These are phyloP conservation scores for Aotearoamyces nothofagi DNA, from an alignment of 2,329 filamentous ascomycete genomes.

Conservation along the genomic window DNA sequence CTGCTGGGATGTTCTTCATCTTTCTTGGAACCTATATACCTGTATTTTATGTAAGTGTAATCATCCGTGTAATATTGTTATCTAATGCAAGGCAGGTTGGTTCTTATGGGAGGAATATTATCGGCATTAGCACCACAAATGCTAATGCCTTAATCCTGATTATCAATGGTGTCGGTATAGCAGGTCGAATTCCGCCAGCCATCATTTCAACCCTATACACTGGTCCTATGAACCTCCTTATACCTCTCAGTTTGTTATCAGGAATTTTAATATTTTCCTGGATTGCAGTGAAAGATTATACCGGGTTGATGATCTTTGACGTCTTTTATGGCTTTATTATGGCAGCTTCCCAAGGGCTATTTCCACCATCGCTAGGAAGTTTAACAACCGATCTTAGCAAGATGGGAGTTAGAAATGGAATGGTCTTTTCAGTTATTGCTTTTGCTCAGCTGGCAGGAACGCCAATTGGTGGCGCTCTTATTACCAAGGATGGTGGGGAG, in stretches of 20 bases:
- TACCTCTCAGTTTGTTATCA: constrained; percentile 24
- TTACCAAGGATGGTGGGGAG: constrained; percentile 6
- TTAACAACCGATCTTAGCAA: constrained; percentile 34
- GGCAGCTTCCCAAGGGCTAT: constrained; percentile 31
- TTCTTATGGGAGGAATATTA: constrained; percentile 23
- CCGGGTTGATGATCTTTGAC: constrained; percentile 30
- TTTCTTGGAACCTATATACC: constrained; percentile 5
- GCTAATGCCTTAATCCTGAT: constrained; percentile 33
- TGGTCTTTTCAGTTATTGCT: constrained; percentile 40
- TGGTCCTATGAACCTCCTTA: constrained; percentile 34
- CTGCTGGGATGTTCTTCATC: constrained; percentile 20
- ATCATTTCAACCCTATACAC: constrained; percentile 28
- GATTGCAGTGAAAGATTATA: constrained; percentile 26
- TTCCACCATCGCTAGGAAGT: constrained; percentile 30
- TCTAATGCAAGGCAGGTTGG: too few relatives aligned
- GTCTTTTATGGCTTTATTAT: constrained; percentile 32
- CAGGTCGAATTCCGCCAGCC: constrained; percentile 31
- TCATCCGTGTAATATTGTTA: too few relatives aligned
- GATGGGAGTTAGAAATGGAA: constrained; percentile 39
- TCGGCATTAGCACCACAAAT: constrained; percentile 21
- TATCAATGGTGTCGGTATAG: constrained; percentile 33
- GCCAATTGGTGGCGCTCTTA: constrained; percentile 14
- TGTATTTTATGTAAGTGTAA: not conserved
- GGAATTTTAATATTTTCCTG: constrained; percentile 25
- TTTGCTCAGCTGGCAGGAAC: constrained; percentile 14